phyloP scores from a whole-genome alignment of 2,329 filamentous ascomycete species.

The Nemania sp. region DNA sequence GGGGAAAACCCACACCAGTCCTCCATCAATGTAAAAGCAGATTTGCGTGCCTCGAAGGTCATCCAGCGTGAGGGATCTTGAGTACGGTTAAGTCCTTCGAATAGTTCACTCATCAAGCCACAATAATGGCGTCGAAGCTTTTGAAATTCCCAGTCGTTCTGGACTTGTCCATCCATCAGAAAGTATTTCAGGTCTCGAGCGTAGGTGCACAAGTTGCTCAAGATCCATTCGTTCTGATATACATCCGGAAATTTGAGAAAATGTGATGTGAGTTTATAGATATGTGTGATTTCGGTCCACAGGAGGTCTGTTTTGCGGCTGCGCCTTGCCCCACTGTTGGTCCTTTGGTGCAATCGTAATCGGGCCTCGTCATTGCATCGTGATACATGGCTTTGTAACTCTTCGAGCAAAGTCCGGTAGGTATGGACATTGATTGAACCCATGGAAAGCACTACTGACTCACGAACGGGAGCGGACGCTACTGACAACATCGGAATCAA shows the following conservation, averaged over 20 bases:
- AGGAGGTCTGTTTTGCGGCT: constrained; percentile 84
- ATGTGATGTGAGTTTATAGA: constrained; percentile 91
- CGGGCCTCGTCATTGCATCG: constrained; percentile 89
- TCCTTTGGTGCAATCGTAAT: constrained; percentile 82
- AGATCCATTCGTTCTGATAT: constrained; percentile 84
- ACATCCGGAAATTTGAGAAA: constrained; percentile 80
- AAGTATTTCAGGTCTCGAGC: constrained; percentile 92
- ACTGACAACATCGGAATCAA: constrained; percentile 85
- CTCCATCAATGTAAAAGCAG: constrained; percentile 95
- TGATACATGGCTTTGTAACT: constrained; percentile 82
- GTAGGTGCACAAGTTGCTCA: constrained; percentile 86
- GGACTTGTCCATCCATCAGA: constrained; percentile 90
- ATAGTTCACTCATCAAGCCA: constrained; percentile 88
- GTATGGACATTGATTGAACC: constrained; percentile 95
- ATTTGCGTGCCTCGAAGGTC: constrained; percentile 94
- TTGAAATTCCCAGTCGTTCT: constrained; percentile 93
- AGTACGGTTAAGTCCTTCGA: constrained; percentile 85
- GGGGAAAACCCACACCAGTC: constrained; percentile 98
- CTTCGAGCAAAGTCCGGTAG: constrained; percentile 87
- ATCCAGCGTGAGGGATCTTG: constrained; percentile 90
- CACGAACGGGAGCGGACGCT: constrained; percentile 77
- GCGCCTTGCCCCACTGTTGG: constrained; percentile 77
- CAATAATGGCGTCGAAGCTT: constrained; percentile 92
- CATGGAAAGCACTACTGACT: constrained; percentile 87
- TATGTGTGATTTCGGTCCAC: constrained; percentile 91